phyloP scores from a whole-genome alignment of 495 filamentous ascomycete genomes.

The Penicillium malachiteum region DNA sequence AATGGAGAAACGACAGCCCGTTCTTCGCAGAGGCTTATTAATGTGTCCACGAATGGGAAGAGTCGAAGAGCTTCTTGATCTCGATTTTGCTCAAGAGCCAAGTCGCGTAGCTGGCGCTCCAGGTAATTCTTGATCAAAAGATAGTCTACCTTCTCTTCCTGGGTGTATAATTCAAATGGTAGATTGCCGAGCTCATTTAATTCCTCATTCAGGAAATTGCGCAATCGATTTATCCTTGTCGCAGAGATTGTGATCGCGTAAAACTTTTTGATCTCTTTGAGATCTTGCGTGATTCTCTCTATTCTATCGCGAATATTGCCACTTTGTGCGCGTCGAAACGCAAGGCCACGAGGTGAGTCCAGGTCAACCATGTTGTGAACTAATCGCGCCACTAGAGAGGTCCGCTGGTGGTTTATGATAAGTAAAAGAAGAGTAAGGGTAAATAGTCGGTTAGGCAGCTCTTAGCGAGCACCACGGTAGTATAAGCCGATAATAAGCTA shows the following conservation, averaged over 20 bases:
- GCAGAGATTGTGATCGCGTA: constrained; percentile 12
- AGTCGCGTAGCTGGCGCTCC: constrained; percentile 26
- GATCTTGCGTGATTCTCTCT: constrained; percentile 17
- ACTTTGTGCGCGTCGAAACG: constrained; percentile 4
- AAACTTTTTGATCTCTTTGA: constrained; percentile 18
- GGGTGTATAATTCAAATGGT: constrained; percentile 32
- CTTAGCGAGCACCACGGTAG: neutral
- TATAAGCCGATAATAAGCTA: constrained; percentile 2
- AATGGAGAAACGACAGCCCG: constrained; percentile 34
- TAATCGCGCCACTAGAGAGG: too few species aligned
- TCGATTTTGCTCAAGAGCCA: constrained; percentile 35
- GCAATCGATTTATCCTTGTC: constrained; percentile 3
- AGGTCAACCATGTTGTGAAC: neutral
- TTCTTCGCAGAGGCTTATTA: constrained; percentile 40
- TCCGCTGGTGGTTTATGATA: neutral
- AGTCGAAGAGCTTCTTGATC: constrained; percentile 32
- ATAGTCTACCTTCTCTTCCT: constrained; percentile 43
- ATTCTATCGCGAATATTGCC: constrained; percentile 14
- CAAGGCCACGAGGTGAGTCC: neutral
- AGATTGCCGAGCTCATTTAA: constrained; percentile 6
- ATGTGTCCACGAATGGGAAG: constrained; percentile 33
- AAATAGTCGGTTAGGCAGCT: neutral
- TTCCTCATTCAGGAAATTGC: constrained; percentile 9
- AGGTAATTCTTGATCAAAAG: constrained; percentile 43
- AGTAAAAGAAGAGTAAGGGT: neutral